Conservation (phyloP, 331 rosid genomes). For the Prunus yedoensis region DNA sequence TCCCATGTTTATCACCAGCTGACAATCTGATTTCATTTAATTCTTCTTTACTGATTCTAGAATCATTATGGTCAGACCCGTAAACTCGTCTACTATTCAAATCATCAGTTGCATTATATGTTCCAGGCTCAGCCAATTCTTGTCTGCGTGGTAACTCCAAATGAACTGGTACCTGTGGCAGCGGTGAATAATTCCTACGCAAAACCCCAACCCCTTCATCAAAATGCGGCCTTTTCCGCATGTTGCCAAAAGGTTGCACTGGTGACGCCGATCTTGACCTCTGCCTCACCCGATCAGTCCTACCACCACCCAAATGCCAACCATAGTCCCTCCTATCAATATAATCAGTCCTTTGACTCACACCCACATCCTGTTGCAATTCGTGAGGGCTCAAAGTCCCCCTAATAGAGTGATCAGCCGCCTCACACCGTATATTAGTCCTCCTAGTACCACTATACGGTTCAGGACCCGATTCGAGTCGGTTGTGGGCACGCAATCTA, state of each 20-base stretch:
- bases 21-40: constrained; percentile 43
- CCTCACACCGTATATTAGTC: constrained; percentile 31
- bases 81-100: constrained; percentile 31
- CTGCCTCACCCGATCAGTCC: constrained; percentile 33
- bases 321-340: constrained; percentile 54
- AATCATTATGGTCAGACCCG: constrained; percentile 27
- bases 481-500: constrained; percentile 39
- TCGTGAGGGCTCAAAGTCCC: constrained; percentile 60
- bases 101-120: constrained; percentile 36
- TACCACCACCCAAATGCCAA: constrained; percentile 51
- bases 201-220: constrained; percentile 38
- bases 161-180: background rate
- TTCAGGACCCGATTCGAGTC: constrained; percentile 36
- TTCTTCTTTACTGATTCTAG: constrained; percentile 47
- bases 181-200: constrained; percentile 47
- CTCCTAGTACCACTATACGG: constrained; percentile 26
- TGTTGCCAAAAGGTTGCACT: constrained; percentile 29
- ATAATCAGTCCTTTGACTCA: constrained; percentile 39
- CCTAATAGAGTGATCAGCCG: constrained; percentile 38
- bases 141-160: constrained; percentile 45
- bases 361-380: constrained; percentile 37
- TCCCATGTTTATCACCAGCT: constrained; percentile 38
- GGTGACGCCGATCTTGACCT: constrained; percentile 65
- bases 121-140: constrained; percentile 35
- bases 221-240: constrained; percentile 46